Conservation (phyloP, 2,329 filamentous ascomycete species). For the Trichoderma sp. region DNA sequence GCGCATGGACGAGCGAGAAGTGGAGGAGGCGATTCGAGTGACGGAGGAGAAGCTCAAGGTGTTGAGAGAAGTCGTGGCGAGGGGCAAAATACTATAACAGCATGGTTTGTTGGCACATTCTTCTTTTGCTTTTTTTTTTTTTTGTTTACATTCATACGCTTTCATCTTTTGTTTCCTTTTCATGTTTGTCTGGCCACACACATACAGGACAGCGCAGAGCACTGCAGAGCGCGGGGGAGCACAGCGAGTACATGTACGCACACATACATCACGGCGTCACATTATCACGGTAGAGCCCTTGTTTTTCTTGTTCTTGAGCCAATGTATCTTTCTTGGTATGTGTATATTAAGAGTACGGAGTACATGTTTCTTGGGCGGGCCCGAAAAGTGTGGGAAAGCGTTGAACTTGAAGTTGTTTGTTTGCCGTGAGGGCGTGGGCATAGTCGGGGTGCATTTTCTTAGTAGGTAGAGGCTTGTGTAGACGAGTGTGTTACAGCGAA, state of each 20-base stretch:
- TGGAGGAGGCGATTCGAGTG: slow-evolving; percentile 78
- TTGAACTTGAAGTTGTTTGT: not conserved
- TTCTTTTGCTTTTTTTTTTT: too few species aligned
- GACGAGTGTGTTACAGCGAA: slow-evolving; percentile 1
- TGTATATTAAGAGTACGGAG: slow-evolving; percentile 22
- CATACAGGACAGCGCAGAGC: not conserved
- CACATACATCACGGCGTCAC: slow-evolving; percentile 14
- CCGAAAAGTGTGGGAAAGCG: not conserved
- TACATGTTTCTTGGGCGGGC: slow-evolving; percentile 1
- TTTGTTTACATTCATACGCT: too few species aligned
- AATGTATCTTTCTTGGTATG: slow-evolving; percentile 8
- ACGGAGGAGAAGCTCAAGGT: slow-evolving; percentile 83
- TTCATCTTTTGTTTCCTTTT: not conserved
- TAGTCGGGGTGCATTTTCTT: not conserved
- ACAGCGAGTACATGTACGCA: not conserved
- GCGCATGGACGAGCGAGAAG: slow-evolving; percentile 70
- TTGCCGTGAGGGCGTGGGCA: slow-evolving; percentile 6
- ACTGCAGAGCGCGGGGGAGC: not conserved
- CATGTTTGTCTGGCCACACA: slow-evolving; percentile 14
- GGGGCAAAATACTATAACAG: slow-evolving; percentile 44
- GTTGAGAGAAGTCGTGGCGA: slow-evolving; percentile 70
- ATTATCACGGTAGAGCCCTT: slow-evolving; percentile 16
- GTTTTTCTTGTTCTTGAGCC: not conserved
- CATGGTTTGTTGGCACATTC: not conserved
- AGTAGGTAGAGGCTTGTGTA: not conserved